These are phyloP conservation scores for Vanrija pseudolonga DNA, from an alignment of 1,284 basidiomycete genomes.

Conservation along the genomic window DNA sequence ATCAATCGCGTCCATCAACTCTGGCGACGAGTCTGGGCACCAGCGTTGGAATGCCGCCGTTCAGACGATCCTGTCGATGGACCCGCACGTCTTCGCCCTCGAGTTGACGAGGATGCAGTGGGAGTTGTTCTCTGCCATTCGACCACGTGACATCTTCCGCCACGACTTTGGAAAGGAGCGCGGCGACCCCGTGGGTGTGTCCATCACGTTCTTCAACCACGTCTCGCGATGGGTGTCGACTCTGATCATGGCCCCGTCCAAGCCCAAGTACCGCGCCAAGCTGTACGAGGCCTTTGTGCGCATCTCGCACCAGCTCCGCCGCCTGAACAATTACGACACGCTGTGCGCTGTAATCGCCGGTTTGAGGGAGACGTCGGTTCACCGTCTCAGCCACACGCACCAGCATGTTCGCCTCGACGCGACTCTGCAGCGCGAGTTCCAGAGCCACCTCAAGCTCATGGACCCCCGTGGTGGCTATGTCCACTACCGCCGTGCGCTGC, in stretches of 20 bases:
- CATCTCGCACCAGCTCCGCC: constrained; percentile 44
- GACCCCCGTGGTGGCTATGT: constrained; percentile 42
- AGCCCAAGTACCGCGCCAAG: constrained; percentile 44
- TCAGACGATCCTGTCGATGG: constrained; percentile 20
- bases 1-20: constrained; percentile 1
- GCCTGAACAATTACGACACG: constrained; percentile 49
- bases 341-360: constrained; percentile 47
- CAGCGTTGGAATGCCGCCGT: constrained; percentile 12
- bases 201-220: constrained; percentile 48
- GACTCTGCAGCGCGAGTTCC: constrained; percentile 30
- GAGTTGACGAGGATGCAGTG: constrained; percentile 48
- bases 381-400: constrained; percentile 40
- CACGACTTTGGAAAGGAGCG: constrained; percentile 48
- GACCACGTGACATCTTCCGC: constrained; percentile 44
- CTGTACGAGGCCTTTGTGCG: constrained; percentile 46
- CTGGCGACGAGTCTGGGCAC: constrained; percentile 8
- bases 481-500: constrained; percentile 38
- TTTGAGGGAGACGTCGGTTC: constrained; percentile 43
- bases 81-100: constrained; percentile 37
- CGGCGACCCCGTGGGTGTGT: constrained; percentile 36
- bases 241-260: constrained; percentile 43
- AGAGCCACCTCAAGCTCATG: constrained; percentile 43
- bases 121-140: constrained; percentile 39
- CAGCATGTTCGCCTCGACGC: constrained; percentile 26
- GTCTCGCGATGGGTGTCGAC: constrained; percentile 47